Percentiles rank a stretch among this genome's conserved stretches.
Conservation (phyloP, 2,329 filamentous ascomycete species). For the Alternaria ethzedia region DNA sequence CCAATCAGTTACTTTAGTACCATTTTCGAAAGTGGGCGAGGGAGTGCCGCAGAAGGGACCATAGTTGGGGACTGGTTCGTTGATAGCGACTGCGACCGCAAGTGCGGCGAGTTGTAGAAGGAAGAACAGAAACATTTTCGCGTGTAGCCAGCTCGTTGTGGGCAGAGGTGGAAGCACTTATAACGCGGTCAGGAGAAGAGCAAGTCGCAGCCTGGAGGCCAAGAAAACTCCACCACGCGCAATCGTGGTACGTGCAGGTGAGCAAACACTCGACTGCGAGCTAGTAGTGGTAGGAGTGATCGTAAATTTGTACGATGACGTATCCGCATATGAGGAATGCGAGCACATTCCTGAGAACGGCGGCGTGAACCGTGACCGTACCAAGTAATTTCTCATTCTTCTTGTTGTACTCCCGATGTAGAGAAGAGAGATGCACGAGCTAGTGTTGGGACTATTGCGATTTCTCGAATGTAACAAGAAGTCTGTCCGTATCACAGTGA, state of each 20-base stretch:
- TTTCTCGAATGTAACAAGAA: neutral
- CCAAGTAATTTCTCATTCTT: fast-evolving
- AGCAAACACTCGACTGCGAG: neutral
- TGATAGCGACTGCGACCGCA: neutral
- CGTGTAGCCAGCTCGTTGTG: neutral
- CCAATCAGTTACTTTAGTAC: neutral
- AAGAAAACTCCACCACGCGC: neutral
- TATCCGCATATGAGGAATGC: neutral
- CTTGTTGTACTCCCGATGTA: neutral
- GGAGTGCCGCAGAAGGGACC: neutral
- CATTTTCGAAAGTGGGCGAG: neutral
- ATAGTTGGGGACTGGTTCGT: neutral
- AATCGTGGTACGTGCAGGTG: neutral
- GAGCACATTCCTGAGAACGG: neutral
- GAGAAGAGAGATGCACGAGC: neutral
- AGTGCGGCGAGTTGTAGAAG: neutral
- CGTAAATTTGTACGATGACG: neutral
- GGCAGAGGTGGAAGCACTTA: neutral
- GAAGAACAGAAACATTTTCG: neutral
- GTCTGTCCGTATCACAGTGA: neutral
- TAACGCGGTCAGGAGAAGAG: neutral
- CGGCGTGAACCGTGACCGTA: neutral
- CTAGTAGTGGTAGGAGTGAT: too few relatives aligned
- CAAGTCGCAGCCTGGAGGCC: neutral
- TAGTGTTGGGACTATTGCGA: neutral